phyloP scores from a whole-genome alignment of 1,284 basidiomycete species.

The Pseudozyma pruni region DNA sequence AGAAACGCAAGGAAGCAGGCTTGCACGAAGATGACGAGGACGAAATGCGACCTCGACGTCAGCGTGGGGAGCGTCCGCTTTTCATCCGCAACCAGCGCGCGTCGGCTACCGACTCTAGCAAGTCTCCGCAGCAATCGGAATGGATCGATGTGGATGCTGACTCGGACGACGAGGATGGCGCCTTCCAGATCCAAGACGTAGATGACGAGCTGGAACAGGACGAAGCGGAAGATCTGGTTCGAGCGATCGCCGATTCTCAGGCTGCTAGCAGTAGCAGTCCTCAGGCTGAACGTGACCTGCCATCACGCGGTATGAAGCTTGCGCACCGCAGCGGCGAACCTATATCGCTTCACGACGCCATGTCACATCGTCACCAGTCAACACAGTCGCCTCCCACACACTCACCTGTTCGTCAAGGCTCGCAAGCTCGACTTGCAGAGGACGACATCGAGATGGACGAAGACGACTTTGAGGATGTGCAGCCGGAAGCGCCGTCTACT shows the following conservation, averaged over 20 bases:
- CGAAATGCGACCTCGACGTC: constrained; percentile 13
- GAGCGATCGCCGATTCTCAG: constrained; percentile 50
- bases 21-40: constrained; percentile 43
- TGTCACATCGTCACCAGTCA: constrained; percentile 5
- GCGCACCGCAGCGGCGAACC: constrained; percentile 33
- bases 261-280: background rate
- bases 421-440: too few relatives aligned
- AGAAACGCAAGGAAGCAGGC: constrained; percentile 52
- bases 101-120: background rate
- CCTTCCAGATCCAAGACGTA: constrained; percentile 10
- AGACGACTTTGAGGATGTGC: constrained; percentile 44
- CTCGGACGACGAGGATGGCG: constrained; percentile 20
- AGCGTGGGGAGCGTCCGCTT: constrained; percentile 33
- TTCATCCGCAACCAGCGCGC: constrained; percentile 27
- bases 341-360: constrained; percentile 37
- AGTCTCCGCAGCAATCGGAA: constrained; percentile 10
- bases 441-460: constrained; percentile 26
- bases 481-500: constrained; percentile 12
- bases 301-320: constrained; percentile 22
- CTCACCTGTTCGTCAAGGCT: background rate
- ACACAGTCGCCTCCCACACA: background rate
- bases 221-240: constrained; percentile 54
- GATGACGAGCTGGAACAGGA: constrained; percentile 47
- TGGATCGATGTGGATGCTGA: constrained; percentile 44
- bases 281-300: background rate